Percentiles rank a stretch among this genome's conserved stretches.
Conservation (phyloP, 257 asterid genomes). For the Scutellaria baicalensis region DNA sequence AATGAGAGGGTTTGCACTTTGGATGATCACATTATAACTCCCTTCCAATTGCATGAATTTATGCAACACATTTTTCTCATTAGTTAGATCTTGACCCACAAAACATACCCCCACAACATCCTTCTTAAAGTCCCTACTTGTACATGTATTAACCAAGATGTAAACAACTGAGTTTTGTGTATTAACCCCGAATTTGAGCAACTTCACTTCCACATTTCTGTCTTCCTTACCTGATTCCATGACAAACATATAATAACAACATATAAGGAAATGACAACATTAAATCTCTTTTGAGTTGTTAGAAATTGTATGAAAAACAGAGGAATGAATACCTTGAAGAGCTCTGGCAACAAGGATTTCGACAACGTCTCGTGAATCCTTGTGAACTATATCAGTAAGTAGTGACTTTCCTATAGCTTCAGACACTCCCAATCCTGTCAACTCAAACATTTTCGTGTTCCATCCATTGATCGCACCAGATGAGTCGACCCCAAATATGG, state of each 20-base stretch:
- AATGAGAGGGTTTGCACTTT: constrained; percentile 48
- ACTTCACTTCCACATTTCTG: constrained; percentile 47
- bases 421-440: constrained; percentile 40
- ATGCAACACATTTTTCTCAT: constrained; percentile 45
- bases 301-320: not conserved
- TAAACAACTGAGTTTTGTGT: constrained; percentile 22
- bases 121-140: constrained; percentile 52
- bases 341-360: constrained; percentile 34
- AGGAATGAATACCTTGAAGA: constrained; percentile 39
- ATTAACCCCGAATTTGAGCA: constrained; percentile 31
- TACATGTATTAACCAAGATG: constrained; percentile 51
- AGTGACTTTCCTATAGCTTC: constrained; percentile 56
- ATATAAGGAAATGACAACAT: not conserved
- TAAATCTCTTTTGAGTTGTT: not conserved
- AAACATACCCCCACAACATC: constrained; percentile 57
- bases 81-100: constrained; percentile 62
- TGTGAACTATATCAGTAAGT: constrained; percentile 36
- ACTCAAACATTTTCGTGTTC: constrained; percentile 59
- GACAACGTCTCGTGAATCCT: constrained; percentile 37
- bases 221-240: constrained; percentile 78
- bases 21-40: constrained; percentile 50
- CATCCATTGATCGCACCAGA: constrained; percentile 56
- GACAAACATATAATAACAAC: too few species aligned
- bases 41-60: constrained; percentile 58
- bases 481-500: constrained; percentile 57